phyloP scores from a whole-genome alignment of 495 filamentous ascomycete species.

The Lophium mytilinum region DNA sequence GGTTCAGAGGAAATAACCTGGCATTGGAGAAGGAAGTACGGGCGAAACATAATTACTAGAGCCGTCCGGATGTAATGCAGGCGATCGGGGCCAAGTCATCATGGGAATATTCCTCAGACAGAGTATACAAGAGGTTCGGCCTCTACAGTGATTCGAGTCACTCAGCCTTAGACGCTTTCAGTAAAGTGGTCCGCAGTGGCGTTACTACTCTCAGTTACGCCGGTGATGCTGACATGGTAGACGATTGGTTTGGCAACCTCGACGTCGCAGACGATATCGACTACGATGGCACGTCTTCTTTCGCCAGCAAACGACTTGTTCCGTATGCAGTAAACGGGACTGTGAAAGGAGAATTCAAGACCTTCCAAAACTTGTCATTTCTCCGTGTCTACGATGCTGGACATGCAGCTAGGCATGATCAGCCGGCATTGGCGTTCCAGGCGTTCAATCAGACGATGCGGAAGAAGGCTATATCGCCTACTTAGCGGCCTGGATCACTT shows the following conservation, averaged over 20 bases:
- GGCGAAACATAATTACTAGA: slow-evolving; percentile 42
- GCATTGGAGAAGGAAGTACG: slow-evolving; percentile 25
- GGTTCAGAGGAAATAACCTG: slow-evolving; percentile 21
- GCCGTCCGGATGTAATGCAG: slow-evolving; percentile 34
- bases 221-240: slow-evolving; percentile 44
- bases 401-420: slow-evolving; percentile 45
- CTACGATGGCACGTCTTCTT: slow-evolving; percentile 31
- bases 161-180: slow-evolving; percentile 41
- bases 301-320: slow-evolving; percentile 32
- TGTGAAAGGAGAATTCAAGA: slow-evolving; percentile 44
- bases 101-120: slow-evolving; percentile 41
- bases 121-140: slow-evolving; percentile 36
- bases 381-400: slow-evolving; percentile 46
- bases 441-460: slow-evolving; percentile 46
- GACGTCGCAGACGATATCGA: slow-evolving; percentile 36
- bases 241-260: slow-evolving; percentile 45
- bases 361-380: slow-evolving; percentile 43
- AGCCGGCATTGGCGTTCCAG: slow-evolving; percentile 43
- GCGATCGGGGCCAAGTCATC: slow-evolving; percentile 44
- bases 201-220: slow-evolving; percentile 47
- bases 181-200: slow-evolving; percentile 40
- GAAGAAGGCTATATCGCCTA: slow-evolving; percentile 31
- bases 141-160: slow-evolving; percentile 42
- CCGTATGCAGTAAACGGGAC: slow-evolving; percentile 44
- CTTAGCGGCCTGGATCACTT: slow-evolving; percentile 13